These are phyloP conservation scores for Capillidium heterosporum DNA, from an alignment of 371 early-diverging fungal genomes.

Conservation along the genomic window DNA sequence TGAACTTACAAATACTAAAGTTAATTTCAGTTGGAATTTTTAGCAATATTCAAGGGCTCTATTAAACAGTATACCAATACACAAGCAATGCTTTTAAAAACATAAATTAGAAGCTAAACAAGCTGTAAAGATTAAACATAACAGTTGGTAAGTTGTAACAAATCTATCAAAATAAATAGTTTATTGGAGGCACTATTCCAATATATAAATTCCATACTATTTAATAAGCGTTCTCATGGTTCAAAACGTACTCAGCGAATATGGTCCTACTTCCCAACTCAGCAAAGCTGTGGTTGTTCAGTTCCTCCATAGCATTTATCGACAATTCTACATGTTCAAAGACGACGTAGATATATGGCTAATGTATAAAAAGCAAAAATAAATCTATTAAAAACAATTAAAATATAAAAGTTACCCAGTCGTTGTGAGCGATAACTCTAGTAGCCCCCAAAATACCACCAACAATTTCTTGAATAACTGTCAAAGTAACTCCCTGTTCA, in stretches of 20 bases:
- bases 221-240: conserved; percentile 2
- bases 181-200: too few species aligned
- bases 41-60: too few species aligned
- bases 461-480: neutral
- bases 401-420: conserved; percentile 1
- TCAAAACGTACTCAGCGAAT: neutral
- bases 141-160: too few species aligned
- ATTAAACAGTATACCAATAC: too few species aligned
- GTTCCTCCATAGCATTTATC: conserved; percentile 2
- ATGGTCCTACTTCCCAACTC: neutral
- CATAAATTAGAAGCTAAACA: too few species aligned
- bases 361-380: neutral
- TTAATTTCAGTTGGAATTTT: too few species aligned
- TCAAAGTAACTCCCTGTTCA: neutral
- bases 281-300: neutral
- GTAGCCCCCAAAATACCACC: neutral
- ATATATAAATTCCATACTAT: neutral
- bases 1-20: too few species aligned
- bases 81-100: too few species aligned
- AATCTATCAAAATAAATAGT: too few species aligned
- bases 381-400: neutral
- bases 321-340: conserved; percentile 1
- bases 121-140: too few species aligned
- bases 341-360: conserved; percentile 4
- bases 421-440: conserved; percentile 3